Percentiles rank a stretch among this genome's conserved stretches.
Evolutionary conservation across 176 grass and related monocot genomes (phyloP).

Genomic region (Poa annua): DNA sequence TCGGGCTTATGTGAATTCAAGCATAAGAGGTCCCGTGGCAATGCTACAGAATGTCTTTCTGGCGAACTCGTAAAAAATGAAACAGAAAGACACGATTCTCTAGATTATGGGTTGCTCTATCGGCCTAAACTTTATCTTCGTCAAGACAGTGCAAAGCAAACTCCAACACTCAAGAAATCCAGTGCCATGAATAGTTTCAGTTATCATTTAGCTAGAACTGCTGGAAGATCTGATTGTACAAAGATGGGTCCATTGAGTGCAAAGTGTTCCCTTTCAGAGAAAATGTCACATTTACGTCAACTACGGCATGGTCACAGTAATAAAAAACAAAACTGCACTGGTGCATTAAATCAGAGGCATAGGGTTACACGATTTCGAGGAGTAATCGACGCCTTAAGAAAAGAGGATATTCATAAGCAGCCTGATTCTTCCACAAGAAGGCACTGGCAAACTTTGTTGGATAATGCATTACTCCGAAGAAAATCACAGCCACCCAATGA

Average conservation of each 20-base stretch:
- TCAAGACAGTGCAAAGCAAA: constrained; percentile 4
- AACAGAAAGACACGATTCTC: too few relatives aligned
- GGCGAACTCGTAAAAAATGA: too few relatives aligned
- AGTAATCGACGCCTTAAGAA: background rate
- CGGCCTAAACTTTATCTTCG: too few relatives aligned
- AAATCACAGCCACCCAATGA: constrained; percentile 21
- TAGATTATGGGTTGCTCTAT: too few relatives aligned
- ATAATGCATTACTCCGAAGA: constrained; percentile 47
- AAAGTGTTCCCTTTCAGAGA: constrained; percentile 41
- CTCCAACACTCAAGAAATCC: constrained; percentile 9
- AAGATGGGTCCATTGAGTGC: constrained; percentile 19
- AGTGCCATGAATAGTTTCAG: constrained; percentile 20
- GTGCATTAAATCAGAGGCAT: constrained; percentile 27
- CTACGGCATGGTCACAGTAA: background rate
- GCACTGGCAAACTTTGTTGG: constrained; percentile 41
- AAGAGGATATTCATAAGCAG: constrained; percentile 24
- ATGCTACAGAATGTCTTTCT: too few relatives aligned
- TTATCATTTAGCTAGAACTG: constrained; percentile 33
- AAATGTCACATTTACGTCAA: constrained; percentile 38
- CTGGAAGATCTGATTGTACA: constrained; percentile 16
- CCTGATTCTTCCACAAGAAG: constrained; percentile 12
- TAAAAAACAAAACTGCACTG: constrained; percentile 12
- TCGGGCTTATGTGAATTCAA: constrained; percentile 21
- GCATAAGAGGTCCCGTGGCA: background rate
- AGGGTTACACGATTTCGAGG: constrained; percentile 8